Conservation (phyloP, 192 early-diverging fungal species). For the Umbelopsis sp. region DNA sequence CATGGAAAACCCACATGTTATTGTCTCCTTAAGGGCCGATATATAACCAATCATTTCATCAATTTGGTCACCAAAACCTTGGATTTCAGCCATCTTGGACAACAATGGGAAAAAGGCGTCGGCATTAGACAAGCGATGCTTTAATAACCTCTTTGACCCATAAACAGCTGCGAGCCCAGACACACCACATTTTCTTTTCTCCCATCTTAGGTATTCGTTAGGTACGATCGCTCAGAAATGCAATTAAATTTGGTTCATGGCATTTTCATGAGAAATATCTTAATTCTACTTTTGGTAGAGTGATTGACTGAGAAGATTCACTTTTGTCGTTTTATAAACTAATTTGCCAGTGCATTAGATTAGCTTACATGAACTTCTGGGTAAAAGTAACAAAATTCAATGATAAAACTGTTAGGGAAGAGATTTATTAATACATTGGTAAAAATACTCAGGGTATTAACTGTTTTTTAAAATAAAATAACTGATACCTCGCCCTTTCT, state of each 20-base stretch:
- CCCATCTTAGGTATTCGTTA: neutral
- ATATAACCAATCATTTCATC: neutral
- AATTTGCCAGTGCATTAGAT: too few relatives aligned
- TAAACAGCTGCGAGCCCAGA: neutral
- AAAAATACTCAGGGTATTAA: too few relatives aligned
- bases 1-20: too few relatives aligned
- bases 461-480: neutral
- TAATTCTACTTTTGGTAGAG: too few relatives aligned
- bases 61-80: neutral
- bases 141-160: neutral
- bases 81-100: neutral
- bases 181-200: neutral
- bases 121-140: neutral
- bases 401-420: too few relatives aligned
- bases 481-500: neutral
- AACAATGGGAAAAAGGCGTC: neutral
- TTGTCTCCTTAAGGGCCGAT: neutral
- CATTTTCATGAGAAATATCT: neutral
- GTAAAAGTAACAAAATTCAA: too few relatives aligned
- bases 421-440: too few relatives aligned
- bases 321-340: too few relatives aligned
- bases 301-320: too few relatives aligned
- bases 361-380: too few relatives aligned
- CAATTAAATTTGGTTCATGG: neutral
- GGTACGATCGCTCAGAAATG: neutral